Base-by-base conservation (phyloP, 805 yeast species). In the Martiniozyma abietophila region DNA sequence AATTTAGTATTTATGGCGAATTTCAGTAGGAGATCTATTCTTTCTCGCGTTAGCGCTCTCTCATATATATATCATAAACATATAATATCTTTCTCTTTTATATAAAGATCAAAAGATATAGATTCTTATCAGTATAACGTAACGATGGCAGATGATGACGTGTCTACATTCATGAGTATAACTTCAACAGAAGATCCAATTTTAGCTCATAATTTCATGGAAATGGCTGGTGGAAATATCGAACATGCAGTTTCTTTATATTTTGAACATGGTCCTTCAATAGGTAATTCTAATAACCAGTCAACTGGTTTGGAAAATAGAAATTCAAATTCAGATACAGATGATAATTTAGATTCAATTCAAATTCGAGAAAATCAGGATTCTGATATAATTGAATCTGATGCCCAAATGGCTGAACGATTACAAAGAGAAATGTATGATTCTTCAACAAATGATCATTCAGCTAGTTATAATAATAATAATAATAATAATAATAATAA, bases 211-310 rank as follows among this genome's bases (percentile, higher is more conserved):
- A 84, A 79, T 45, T 92, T 79, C 50, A 55, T 92, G 15, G 86
- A 79, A 18, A 76, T 89, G 61, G 69, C 89, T 4, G 86, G 79
- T 32, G 74, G 75, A 29, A 74, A 84, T 52, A 53, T 89, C 22
- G 95, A 88, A 38, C 71, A 75, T 15, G 97, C 98, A 0, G 82
- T 92, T 6, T 74, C 85, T 10, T 62, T 92, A 28, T 92, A 62
- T 56, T 78, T 81, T 59, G 97, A 92, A 45, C 70, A 69, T 44
- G 77, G 77, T 18, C 43, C 58, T 6, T 57, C 64, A 36, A 55
- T 30, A 11, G 41, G 32, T 12, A 18, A 25, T 11, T 5, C 20
- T 12, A 18, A 18, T 20, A 27, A 9, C 16, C 29, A 34, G 21
- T 27, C 29, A 10, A 26, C 29, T 25, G 40, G 38, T 5, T n/a